Percentiles rank a stretch among this genome's conserved stretches.
phyloP scores from a whole-genome alignment of 192 early-diverging fungal genomes.

The Backusella macrospora region DNA sequence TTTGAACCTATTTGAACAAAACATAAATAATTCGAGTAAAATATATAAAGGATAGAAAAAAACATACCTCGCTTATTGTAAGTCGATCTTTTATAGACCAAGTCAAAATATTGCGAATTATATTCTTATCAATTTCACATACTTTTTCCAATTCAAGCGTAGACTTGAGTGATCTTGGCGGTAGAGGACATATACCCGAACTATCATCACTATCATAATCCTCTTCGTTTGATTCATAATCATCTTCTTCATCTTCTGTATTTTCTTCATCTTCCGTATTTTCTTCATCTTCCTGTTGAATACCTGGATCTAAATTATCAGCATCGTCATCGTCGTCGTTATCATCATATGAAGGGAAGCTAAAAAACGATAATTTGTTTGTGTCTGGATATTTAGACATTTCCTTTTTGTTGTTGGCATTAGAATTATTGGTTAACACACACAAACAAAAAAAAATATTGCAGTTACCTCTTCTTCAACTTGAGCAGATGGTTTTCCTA shows the following conservation, averaged over 20 bases:
- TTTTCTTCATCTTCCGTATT: neutral
- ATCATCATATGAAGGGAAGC: neutral
- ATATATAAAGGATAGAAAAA: neutral
- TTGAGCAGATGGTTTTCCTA: slow-evolving; percentile 13
- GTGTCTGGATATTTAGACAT: slow-evolving; percentile 21
- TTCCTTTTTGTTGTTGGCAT: neutral
- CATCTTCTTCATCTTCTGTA: neutral
- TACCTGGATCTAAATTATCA: neutral
- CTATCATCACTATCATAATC: neutral
- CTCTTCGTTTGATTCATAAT: neutral
- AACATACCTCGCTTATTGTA: neutral
- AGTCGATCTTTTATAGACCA: slow-evolving; percentile 16
- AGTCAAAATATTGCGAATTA: slow-evolving; percentile 6
- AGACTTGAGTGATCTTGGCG: neutral
- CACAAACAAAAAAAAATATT: neutral
- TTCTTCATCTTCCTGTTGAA: neutral
- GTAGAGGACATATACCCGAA: neutral
- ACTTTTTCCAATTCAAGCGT: neutral
- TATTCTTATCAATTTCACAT: neutral
- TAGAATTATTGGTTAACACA: too few species aligned
- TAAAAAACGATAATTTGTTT: slow-evolving; percentile 23
- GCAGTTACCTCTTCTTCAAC: slow-evolving; percentile 7
- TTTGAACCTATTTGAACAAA: too few species aligned
- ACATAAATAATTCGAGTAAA: neutral
- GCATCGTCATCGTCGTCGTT: neutral